Base-by-base conservation (phyloP, 139 green algal genomes). In the Ostreobium quekettii region DNA sequence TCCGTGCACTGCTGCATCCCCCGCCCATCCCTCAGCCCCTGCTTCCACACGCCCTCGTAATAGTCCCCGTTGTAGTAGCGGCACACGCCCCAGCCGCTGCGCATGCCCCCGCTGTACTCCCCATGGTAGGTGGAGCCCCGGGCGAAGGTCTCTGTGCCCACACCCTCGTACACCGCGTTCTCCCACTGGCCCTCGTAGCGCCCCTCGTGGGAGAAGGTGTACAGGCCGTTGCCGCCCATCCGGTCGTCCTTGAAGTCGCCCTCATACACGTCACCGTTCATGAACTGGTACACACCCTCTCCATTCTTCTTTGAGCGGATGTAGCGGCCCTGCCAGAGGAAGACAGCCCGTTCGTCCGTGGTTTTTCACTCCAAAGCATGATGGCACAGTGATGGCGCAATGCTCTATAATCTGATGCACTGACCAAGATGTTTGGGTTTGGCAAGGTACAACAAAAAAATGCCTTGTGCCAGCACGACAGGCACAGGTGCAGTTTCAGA, bases 1-100 rank as follows among this genome's bases (percentile, higher is more conserved):
- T 90, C 83, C 2, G 77, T 87, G 63, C 83, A 90, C 78, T 88
- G 83, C 76, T 89, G 83, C 83, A 89, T 86, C 46, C 83, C 83
- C 30, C 36, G 33, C 3, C 83, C 83, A 28, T 89, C 70, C 1
- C 83, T 47, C 48, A 86, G 74, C 2, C 83, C 83, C 36, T 81
- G 72, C 29, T 38, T 38, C 83, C 83, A 89, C 35, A 75, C 49
- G 35, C 83, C 83, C 74, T 85, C 83, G 46, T 90, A 90, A 53
- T 83, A 90, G 67, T 87, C 83, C 0, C 83, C 83, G 56, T 86
- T 86, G 75, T 81, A 87, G 73, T 86, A 90, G 33, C 66, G 67
- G 71, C 83, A 87, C 36, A 76, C 73, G 47, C 83, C 83, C 72
- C 71, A 86, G 48, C 81, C 81, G 67, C 78, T 73, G 36, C 83